These are phyloP conservation scores for Trametes pubescens DNA, from an alignment of 1,284 basidiomycete species.

Conservation along the genomic window DNA sequence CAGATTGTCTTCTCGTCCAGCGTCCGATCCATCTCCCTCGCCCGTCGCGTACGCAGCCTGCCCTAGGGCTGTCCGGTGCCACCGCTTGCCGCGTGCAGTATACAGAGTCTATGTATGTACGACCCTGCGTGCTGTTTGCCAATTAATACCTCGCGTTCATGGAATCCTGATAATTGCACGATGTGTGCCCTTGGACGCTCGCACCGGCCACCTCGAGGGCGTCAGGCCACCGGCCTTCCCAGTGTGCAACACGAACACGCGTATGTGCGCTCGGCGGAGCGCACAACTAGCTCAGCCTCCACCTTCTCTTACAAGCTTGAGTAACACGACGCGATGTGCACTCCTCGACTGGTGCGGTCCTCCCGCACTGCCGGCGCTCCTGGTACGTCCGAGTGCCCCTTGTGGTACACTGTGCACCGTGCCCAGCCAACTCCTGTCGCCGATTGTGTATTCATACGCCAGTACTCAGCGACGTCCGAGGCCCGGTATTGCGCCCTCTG, in stretches of 20 bases:
- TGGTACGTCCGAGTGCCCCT: not conserved
- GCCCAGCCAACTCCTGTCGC: no score
- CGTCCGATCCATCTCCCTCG: constrained; percentile 6
- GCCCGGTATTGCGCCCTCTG: not conserved
- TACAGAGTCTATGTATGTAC: not conserved
- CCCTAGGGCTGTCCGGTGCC: not conserved
- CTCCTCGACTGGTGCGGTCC: constrained; percentile 8
- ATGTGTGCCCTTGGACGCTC: not conserved
- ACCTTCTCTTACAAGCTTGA: constrained; percentile 25
- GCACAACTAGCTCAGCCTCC: constrained; percentile 18
- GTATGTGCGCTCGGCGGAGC: constrained; percentile 17
- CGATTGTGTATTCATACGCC: no score
- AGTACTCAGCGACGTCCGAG: not conserved
- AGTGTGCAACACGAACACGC: constrained; percentile 2
- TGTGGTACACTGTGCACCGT: not conserved
- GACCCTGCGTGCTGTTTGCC: not conserved
- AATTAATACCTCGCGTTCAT: not conserved
- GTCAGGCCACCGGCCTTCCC: constrained; percentile 9
- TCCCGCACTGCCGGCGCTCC: constrained; percentile 2
- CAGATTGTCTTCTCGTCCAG: constrained; percentile 11
- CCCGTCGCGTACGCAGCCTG: not conserved
- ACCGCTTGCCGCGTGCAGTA: not conserved
- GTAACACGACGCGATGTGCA: constrained; percentile 6
- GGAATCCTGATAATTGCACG: not conserved
- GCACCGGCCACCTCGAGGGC: not conserved